These are phyloP conservation scores for Fremontodendron californicum DNA, from an alignment of 345 rosid species.

Conservation along the genomic window DNA sequence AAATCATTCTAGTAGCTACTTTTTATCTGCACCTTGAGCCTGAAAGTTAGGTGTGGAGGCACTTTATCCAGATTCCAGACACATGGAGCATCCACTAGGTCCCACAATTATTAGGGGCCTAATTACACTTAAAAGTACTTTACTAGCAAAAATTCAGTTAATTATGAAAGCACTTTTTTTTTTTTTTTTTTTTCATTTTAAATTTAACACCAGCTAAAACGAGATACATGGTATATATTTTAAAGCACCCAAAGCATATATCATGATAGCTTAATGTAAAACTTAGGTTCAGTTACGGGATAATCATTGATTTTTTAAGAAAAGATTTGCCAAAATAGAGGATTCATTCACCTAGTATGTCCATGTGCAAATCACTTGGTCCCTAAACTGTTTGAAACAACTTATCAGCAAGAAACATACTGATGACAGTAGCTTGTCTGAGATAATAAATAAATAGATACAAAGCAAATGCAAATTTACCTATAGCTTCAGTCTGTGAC, in stretches of 20 bases:
- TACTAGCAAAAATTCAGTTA: background rate
- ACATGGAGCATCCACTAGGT: background rate
- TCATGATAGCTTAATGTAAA: background rate
- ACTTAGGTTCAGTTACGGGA: background rate
- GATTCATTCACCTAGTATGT: background rate
- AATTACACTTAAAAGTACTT: background rate
- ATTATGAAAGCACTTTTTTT: background rate
- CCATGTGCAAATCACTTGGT: background rate
- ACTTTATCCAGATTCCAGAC: background rate
- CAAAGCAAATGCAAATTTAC: constrained; percentile 29
- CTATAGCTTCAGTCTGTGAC: constrained; percentile 74
- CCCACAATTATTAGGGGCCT: background rate
- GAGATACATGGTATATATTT: background rate
- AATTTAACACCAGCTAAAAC: background rate
- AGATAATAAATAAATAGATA: constrained; percentile 2
- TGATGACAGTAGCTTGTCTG: background rate
- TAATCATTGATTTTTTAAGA: background rate
- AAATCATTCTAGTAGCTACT: background rate
- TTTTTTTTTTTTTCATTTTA: too few species aligned
- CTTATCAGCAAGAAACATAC: background rate
- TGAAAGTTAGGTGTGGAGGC: background rate
- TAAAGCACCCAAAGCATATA: background rate
- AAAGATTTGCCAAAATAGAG: background rate
- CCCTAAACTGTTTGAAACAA: background rate
- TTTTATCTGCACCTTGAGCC: background rate